Conservation (phyloP, 495 filamentous ascomycete genomes). For the Xylaria palmicola region DNA sequence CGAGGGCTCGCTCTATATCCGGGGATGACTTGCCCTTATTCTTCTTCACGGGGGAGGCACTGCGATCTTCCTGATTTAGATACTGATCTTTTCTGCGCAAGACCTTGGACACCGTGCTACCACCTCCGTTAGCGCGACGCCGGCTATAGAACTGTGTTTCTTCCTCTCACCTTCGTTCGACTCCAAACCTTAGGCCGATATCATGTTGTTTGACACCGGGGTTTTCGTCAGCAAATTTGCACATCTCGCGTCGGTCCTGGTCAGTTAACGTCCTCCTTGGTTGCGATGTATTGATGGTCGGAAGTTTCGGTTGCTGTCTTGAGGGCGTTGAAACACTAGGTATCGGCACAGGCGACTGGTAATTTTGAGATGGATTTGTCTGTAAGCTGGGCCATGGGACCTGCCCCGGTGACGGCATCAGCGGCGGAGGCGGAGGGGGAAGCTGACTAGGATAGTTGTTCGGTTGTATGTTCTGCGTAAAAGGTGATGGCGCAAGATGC, state of each 20-base stretch:
- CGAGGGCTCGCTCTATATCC: constrained; percentile 92
- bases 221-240: constrained; percentile 90
- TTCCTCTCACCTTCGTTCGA: constrained; percentile 85
- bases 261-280: constrained; percentile 91
- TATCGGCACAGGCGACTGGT: constrained; percentile 54
- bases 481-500: constrained; percentile 43
- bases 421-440: constrained; percentile 50
- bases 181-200: constrained; percentile 94
- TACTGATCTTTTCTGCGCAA: constrained; percentile 96
- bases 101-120: constrained; percentile 98
- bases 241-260: constrained; percentile 89
- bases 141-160: background rate
- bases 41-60: constrained; percentile 82
- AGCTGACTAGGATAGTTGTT: constrained; percentile 34
- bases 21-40: constrained; percentile 82
- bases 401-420: constrained; percentile 57
- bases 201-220: constrained; percentile 96
- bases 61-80: constrained; percentile 82
- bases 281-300: constrained; percentile 55
- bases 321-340: constrained; percentile 53
- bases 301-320: constrained; percentile 44
- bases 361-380: constrained; percentile 52
- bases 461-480: constrained; percentile 37
- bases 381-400: constrained; percentile 70
- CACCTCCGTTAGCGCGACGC: constrained; percentile 5